These are phyloP conservation scores for Paracoccidioides brasiliensis DNA, from an alignment of 2,329 filamentous ascomycete species.

Conservation along the genomic window DNA sequence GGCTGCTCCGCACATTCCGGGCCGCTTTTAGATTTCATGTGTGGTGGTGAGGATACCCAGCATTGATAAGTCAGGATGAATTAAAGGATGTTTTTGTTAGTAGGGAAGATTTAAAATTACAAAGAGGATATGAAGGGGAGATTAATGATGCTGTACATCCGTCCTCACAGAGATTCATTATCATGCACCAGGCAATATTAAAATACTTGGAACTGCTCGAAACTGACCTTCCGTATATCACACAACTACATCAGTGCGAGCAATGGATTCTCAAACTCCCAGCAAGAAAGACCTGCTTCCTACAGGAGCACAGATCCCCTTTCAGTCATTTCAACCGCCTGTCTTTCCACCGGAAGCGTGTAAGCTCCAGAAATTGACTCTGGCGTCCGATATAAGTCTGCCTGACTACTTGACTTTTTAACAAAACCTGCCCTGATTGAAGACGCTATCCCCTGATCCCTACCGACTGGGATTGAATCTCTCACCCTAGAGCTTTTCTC, in stretches of 20 bases:
- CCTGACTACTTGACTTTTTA: constrained; percentile 33
- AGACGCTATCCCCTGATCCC: constrained; percentile 19
- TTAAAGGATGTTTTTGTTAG: neutral
- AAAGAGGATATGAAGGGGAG: neutral
- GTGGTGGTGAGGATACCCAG: neutral
- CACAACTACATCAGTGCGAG: neutral
- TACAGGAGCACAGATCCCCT: constrained; percentile 35
- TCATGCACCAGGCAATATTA: neutral
- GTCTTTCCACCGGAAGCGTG: constrained; percentile 32
- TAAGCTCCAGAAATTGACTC: constrained; percentile 33
- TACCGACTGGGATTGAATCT: constrained; percentile 30
- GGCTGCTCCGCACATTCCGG: neutral
- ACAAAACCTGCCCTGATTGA: constrained; percentile 20
- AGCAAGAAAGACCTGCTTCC: constrained; percentile 11
- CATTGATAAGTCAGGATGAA: neutral
- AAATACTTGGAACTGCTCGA: neutral
- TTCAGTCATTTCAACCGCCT: constrained; percentile 34
- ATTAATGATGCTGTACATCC: neutral
- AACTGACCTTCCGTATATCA: too few species aligned
- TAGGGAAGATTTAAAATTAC: neutral
- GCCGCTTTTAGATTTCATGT: neutral
- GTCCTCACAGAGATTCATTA: neutral
- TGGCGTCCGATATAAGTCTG: constrained; percentile 38
- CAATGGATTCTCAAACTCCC: neutral
- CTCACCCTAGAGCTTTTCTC: constrained; percentile 39